These are phyloP conservation scores for Ceratobasidium sp. DNA, from an alignment of 1,284 basidiomycete species.

Conservation along the genomic window DNA sequence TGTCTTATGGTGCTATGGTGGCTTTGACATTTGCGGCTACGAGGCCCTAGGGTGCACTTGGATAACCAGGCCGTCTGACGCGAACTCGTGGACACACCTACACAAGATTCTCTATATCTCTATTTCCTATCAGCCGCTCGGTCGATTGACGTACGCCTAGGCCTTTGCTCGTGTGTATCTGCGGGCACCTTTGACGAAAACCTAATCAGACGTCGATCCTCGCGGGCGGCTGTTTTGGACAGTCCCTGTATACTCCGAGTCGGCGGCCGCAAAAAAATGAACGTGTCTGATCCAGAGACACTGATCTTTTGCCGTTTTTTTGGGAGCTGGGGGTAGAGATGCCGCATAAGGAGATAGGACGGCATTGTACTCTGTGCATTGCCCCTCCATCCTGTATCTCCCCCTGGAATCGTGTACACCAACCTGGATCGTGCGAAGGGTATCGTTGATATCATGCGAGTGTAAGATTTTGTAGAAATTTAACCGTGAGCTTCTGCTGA, in stretches of 20 bases:
- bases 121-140: no score
- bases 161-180: neutral
- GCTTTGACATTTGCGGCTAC: no score
- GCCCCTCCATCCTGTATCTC: neutral
- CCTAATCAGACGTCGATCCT: slow-evolving; percentile 26
- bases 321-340: neutral
- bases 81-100: no score
- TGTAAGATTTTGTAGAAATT: neutral
- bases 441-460: neutral
- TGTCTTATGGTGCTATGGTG: neutral
- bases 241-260: no score
- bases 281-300: no score
- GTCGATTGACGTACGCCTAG: no score
- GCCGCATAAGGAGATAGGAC: neutral
- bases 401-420: slow-evolving; percentile 41
- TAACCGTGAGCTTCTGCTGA: neutral
- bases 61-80: no score
- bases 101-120: no score
- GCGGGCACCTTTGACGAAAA: no score
- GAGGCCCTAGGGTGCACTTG: no score
- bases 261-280: no score
- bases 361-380: neutral
- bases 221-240: slow-evolving; percentile 16
- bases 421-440: slow-evolving; percentile 31
- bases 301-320: slow-evolving; percentile 5